A percentile compares a stretch with the other conserved stretches of the same genome.
Evolutionary conservation across 2,329 filamentous ascomycete genomes (phyloP).

Genomic region (Alternaria gaisen): DNA sequence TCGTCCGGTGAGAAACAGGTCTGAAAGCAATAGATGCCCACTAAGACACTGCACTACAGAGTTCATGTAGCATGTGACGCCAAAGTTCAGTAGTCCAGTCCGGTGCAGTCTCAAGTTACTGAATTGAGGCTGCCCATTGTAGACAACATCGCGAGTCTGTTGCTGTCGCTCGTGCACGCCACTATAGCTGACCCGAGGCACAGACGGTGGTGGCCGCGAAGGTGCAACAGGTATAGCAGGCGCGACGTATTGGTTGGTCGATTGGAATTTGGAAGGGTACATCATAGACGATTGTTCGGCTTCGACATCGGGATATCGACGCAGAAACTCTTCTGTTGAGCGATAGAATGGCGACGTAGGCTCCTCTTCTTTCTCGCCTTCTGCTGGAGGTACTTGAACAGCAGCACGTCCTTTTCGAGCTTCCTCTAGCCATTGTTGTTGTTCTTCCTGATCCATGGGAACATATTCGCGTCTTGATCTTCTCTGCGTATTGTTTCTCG

Average conservation of each 20-base stretch:
- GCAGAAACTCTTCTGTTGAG: constrained; percentile 83
- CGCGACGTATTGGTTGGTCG: constrained; percentile 60
- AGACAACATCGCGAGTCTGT: constrained; percentile 51
- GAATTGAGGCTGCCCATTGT: constrained; percentile 56
- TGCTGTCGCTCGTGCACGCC: constrained; percentile 72
- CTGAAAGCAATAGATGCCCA: constrained; percentile 70
- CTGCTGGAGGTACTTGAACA: constrained; percentile 43
- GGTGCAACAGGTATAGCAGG: constrained; percentile 66
- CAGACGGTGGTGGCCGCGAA: constrained; percentile 66
- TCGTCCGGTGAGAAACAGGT: constrained; percentile 70
- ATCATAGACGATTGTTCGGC: constrained; percentile 64
- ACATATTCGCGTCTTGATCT: constrained; percentile 68
- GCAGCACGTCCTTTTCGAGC: constrained; percentile 72
- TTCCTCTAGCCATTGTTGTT: constrained; percentile 80
- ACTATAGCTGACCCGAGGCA: constrained; percentile 75
- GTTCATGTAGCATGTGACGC: constrained; percentile 91
- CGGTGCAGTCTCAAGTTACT: constrained; percentile 62
- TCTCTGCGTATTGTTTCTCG: constrained; percentile 64
- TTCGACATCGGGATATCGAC: constrained; percentile 77
- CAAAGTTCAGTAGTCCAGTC: constrained; percentile 82
- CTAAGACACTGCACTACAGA: constrained; percentile 86
- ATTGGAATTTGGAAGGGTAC: constrained; percentile 50
- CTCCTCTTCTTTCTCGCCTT: constrained; percentile 45
- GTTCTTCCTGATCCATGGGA: constrained; percentile 81
- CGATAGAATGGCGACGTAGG: constrained; percentile 60